phyloP scores from a whole-genome alignment of 139 green algal genomes.

The Chlamydomonas asymmetrica region DNA sequence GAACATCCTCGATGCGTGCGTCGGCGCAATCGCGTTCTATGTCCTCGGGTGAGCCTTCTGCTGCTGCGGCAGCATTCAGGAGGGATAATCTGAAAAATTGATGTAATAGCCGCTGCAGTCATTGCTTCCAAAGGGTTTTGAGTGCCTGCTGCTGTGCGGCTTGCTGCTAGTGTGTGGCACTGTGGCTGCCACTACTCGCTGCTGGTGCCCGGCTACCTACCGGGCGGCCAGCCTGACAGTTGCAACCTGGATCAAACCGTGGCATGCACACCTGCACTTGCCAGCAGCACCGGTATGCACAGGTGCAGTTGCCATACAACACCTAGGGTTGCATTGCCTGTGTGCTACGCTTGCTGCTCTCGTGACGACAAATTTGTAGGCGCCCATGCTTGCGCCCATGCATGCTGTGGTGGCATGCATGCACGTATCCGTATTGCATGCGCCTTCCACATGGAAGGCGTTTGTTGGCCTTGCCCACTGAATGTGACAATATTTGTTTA shows the following conservation, averaged over 20 bases:
- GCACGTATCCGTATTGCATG: background rate
- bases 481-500: background rate
- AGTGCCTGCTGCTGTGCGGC: background rate
- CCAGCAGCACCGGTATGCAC: too few relatives aligned
- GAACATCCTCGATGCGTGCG: conserved; percentile 73
- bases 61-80: too few relatives aligned
- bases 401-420: background rate
- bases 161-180: background rate
- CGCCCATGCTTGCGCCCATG: background rate
- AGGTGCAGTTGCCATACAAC: too few relatives aligned
- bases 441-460: background rate
- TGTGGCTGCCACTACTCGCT: background rate
- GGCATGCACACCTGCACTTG: too few relatives aligned
- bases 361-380: too few relatives aligned
- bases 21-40: conserved; percentile 66
- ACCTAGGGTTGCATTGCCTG: too few relatives aligned
- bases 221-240: too few relatives aligned
- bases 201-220: background rate
- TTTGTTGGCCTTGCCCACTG: background rate
- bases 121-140: background rate
- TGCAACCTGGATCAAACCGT: too few relatives aligned
- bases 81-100: too few relatives aligned
- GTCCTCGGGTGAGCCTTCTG: conserved; percentile 40
- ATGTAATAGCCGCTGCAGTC: background rate
- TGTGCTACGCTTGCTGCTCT: too few relatives aligned